Conservation (phyloP, 2,329 filamentous ascomycete species). For the Penicillium aurantiogriseum region DNA sequence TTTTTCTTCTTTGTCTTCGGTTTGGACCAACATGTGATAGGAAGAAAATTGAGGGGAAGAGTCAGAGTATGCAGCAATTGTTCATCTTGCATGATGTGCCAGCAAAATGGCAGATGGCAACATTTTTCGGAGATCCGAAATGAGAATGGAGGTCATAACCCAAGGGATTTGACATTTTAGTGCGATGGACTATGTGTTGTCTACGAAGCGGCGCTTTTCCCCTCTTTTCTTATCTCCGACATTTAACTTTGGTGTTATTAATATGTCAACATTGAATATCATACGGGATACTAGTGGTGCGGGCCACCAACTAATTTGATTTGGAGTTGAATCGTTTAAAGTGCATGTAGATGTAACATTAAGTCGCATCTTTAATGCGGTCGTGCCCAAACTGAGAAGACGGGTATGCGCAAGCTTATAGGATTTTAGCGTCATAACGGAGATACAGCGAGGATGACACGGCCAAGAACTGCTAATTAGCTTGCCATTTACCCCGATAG, state of each 20-base stretch:
- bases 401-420: background rate
- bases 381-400: background rate
- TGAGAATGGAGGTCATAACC: background rate
- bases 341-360: slow-evolving; percentile 4
- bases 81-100: background rate
- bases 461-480: background rate
- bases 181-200: background rate
- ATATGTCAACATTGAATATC: background rate
- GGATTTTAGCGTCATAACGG: background rate
- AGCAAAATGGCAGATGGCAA: background rate
- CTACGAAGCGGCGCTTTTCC: background rate
- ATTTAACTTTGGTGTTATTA: background rate
- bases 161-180: background rate
- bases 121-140: background rate
- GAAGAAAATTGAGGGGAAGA: background rate
- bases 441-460: background rate
- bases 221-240: slow-evolving; percentile 1
- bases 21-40: background rate
- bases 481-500: background rate
- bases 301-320: background rate
- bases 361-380: slow-evolving; percentile 2
- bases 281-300: background rate
- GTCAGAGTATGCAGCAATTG: background rate
- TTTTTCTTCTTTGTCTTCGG: background rate
- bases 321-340: background rate